Evolutionary conservation across 352 stramenopile genomes (phyloP), one percentile per base, ranked within the genome.

Genomic region (Globisporangium uncinulatum): DNA sequence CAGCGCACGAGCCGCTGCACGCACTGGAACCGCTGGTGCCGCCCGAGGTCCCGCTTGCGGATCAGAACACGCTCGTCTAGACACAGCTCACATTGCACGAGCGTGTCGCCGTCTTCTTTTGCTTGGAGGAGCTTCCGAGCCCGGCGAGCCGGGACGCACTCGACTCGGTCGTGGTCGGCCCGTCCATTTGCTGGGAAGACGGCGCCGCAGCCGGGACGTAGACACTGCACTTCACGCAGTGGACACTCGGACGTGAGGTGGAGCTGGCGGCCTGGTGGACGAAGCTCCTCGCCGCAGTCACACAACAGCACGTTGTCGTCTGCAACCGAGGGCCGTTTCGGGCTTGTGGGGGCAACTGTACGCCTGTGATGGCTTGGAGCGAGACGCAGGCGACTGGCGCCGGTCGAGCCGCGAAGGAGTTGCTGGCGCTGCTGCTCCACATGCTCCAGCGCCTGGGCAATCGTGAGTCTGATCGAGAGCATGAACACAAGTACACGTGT

Each of bases 261-360:
- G 3, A 51, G 49, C 34, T 62, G 68, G 31, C 79, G 57, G n/a
- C 69, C 55, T 24, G 59, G 44, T 4, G 56, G 29, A 4, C 54
- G 48, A 5, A 92, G 62, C 52, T 90, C 82, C 20, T 86, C 69
- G 5, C 71, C 75, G 34, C 82, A 92, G 39, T 65, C 63, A 36
- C 78, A 86, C 0, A 84, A 57, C 45, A 66, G 47, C 4, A 82
- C 29, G 29, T 82, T 73, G 24, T 29, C 24, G 24, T 29, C 24
- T 29, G 24, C 24, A 29, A 29, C 24, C 4, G 24, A 29, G 24
- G 24, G 24, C 24, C 24, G 24, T 29, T 54, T 60, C 24, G 29
- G 19, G 32, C 20, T 60, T 29, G 24, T 29, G 4, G 24, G 24
- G 24, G 24, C 24, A 29, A 4, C 24, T 29, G 24, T 29, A 4